Evolutionary conservation across 371 early-diverging fungal species (phyloP), one percentile per base, ranked within the genome.

Genomic region (Actinomortierella ambigua): DNA sequence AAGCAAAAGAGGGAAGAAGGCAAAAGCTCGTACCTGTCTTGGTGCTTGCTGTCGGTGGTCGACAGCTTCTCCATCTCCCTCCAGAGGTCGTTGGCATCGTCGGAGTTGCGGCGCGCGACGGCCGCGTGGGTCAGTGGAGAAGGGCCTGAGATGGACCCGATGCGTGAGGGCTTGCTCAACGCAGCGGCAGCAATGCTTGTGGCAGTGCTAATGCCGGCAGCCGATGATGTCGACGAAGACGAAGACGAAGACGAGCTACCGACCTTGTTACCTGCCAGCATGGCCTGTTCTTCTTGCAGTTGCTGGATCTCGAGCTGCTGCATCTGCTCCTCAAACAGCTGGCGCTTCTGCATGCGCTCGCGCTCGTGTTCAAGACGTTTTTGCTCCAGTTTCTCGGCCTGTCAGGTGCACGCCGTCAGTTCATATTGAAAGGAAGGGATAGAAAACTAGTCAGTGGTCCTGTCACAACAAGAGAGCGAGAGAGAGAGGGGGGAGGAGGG

Each of bases 81-180:
- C 80, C 82, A 80, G 28, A 81, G 65, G 34, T 77, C 76, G 40
- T 67, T 63, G 26, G 75, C 79, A 57, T 81, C 83, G 39, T 77
- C 68, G 57, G 83, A 82, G 65, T 80, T 81, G 56, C 83, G 82
- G 46, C 83, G 70, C 13, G 83, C 81, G 17, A 59, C 59, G n/a
- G 71, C 34, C 34, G 34, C 34, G 34, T 34, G 34, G 34, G 34
- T 34, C 34, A 34, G 34, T 11, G 34, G 34, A 34, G 34, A 34
- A 6, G 34, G 34, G 34, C 34, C 34, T 34, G 34, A 34, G 34
- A 34, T 34, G 34, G 34, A 34, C 34, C 34, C 34, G 11, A 34
- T 34, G 4, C 34, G 4, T 11, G 34, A 34, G 34, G 34, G 34
- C 34, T 34, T 34, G 34, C 34, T 34, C 11, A 34, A 11, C 11